Evolutionary conservation across 2,329 filamentous ascomycete genomes (phyloP), one percentile per base, ranked within the genome.

Genomic region (Hypoxylon sp.): DNA sequence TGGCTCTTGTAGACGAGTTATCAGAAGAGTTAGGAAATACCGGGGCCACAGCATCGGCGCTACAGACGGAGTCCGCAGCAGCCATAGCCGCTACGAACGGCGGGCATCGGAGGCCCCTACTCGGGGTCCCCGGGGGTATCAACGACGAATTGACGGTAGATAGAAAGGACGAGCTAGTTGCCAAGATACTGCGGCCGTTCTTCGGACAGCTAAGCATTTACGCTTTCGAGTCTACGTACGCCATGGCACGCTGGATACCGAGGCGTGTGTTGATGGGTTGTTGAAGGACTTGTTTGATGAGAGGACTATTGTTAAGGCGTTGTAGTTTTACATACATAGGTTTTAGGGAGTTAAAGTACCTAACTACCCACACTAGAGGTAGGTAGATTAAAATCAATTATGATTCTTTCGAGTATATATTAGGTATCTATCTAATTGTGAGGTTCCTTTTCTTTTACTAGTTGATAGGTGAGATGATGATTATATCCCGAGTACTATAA

Each of bases 121-220:
- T 89, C 0, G 85, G 85, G 0, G 85, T 85, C 2, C 74, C 77
- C 0, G 84, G 85, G 10, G 84, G 87, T 1, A 88, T 89, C 57
- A 86, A 79, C 68, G 86, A 89, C 61, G 85, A 88, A 19, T 81
- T 88, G 1, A 78, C 79, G 33, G 80, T 90, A 39, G 90, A 92
- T 70, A 84, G 86, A 70, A 88, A 85, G 74, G 88, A 91, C 59
- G 89, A 91, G 79, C 81, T 98, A 64, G 88, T 96, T 4, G 89
- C 90, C 65, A 91, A 91, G 77, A 87, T 98, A 11, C 81, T 98
- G 69, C 86, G 92, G 73, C 95, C 95, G 0, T 98, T 98, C 81
- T 94, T 98, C 77, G 92, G 91, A 13, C 92, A 97, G 78, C 82
- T 99, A 71, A 98, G 94, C 78, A 98, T 99, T 75, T 93, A 91